A percentile compares a stretch with the other conserved stretches of the same genome.
Evolutionary conservation across 768 basidiomycete genomes (phyloP).

Genomic region (Holtermanniella nyarrowii): DNA sequence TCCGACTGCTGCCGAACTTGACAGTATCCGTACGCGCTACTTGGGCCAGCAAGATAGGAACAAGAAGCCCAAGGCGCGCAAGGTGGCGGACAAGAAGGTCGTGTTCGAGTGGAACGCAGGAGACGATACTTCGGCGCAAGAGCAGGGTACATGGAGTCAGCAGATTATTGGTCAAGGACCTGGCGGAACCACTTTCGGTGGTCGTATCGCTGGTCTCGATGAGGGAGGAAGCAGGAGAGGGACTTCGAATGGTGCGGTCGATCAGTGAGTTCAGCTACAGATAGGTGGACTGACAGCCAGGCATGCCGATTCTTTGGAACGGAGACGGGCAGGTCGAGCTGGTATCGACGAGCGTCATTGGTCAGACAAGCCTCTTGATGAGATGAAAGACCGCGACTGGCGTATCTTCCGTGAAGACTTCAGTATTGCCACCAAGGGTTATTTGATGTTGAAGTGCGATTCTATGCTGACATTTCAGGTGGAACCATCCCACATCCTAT

Average conservation of each 20-base stretch:
- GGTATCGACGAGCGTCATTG: conserved; percentile 92
- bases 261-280: no score
- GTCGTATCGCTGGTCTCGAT: conserved; percentile 36
- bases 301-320: conserved; percentile 71
- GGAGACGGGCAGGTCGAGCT: conserved; percentile 65
- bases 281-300: conserved; percentile 35
- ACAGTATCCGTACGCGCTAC: conserved; percentile 80
- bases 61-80: conserved; percentile 25
- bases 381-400: conserved; percentile 98
- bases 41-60: conserved; percentile 49
- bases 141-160: conserved; percentile 28
- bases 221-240: conserved; percentile 23
- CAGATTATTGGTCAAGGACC: conserved; percentile 18
- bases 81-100: conserved; percentile 78
- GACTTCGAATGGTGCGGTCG: background rate
- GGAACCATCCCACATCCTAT: conserved; percentile 88
- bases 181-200: conserved; percentile 38
- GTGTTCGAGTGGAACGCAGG: conserved; percentile 99
- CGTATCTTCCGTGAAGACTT: conserved; percentile 98
- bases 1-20: conserved; percentile 60
- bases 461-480: conserved; percentile 45
- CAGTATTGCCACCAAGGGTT: conserved; percentile 84
- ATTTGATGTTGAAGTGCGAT: conserved; percentile 14
- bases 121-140: conserved; percentile 70
- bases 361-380: conserved; percentile 81